Evolutionary conservation across 768 basidiomycete genomes (phyloP).

Genomic region (Mycena vitilis): DNA sequence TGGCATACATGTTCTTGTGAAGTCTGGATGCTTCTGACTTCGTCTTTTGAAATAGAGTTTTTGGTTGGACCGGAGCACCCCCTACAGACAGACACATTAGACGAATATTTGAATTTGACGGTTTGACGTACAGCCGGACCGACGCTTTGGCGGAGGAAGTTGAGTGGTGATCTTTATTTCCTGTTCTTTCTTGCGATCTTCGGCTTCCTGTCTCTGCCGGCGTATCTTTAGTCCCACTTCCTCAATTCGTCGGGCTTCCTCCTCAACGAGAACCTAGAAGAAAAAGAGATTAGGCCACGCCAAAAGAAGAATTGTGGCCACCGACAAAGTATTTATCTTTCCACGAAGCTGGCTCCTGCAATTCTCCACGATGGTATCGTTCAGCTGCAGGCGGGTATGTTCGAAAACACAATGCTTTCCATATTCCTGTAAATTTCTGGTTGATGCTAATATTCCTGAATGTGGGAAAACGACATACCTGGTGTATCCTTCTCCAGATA

Average conservation of each 20-base stretch:
- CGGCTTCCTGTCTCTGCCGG: constrained; percentile 73
- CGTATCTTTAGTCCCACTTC: constrained; percentile 72
- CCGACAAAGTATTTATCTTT: constrained; percentile 76
- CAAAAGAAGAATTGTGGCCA: constrained; percentile 22
- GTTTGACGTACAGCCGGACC: constrained; percentile 64
- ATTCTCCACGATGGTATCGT: constrained; percentile 53
- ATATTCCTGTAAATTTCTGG: constrained; percentile 61
- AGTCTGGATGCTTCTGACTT: constrained; percentile 76
- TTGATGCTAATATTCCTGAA: constrained; percentile 22
- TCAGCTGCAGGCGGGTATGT: constrained; percentile 67
- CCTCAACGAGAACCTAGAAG: constrained; percentile 62
- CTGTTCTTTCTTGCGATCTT: constrained; percentile 80
- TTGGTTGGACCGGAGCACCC: constrained; percentile 58
- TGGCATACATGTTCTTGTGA: constrained; percentile 68
- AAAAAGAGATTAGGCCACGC: constrained; percentile 23
- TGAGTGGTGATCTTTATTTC: constrained; percentile 82
- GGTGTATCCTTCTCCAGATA: constrained; percentile 66
- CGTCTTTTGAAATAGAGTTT: constrained; percentile 83
- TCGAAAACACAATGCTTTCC: constrained; percentile 73
- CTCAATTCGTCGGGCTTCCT: constrained; percentile 74
- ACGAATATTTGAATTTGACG: constrained; percentile 30
- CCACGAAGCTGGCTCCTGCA: constrained; percentile 71
- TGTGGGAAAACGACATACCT: constrained; percentile 50
- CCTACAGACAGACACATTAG: constrained; percentile 44
- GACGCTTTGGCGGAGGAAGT: constrained; percentile 74